These are phyloP conservation scores for Kurtzmaniella natalensis DNA, from an alignment of 1,139 yeast species.

Conservation along the genomic window DNA sequence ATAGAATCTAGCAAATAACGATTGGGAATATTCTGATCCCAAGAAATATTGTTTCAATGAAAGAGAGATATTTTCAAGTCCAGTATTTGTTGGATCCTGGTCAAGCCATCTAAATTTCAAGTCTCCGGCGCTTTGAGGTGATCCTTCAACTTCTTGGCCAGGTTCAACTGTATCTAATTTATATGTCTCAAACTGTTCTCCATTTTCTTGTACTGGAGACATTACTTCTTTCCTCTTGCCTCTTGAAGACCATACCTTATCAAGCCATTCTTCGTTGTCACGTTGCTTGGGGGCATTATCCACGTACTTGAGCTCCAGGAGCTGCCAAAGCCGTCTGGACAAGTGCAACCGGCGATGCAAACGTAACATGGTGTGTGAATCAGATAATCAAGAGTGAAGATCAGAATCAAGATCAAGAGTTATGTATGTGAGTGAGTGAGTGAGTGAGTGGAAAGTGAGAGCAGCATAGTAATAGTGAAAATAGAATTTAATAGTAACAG, in stretches of 20 bases:
- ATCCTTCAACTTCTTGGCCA: neutral
- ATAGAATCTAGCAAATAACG: constrained; percentile 21
- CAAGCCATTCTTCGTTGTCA: constrained; percentile 8
- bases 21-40: constrained; percentile 40
- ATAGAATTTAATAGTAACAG: no score
- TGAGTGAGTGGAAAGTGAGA: no score
- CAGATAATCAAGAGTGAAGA: no score
- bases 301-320: neutral
- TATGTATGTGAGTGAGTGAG: no score
- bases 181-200: neutral
- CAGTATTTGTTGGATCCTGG: constrained; percentile 13
- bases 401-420: no score
- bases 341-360: constrained; percentile 1
- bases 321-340: neutral
- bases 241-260: neutral
- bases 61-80: constrained; percentile 20
- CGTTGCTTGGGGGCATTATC: constrained; percentile 6
- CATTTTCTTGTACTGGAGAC: constrained; percentile 1
- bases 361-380: no score
- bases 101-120: constrained; percentile 19
- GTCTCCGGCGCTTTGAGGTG: no score
- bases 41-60: constrained; percentile 36
- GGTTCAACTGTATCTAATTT: neutral
- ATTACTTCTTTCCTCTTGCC: neutral
- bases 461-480: no score